A percentile compares a stretch with the other conserved stretches of the same genome.
These are phyloP conservation scores for Chiua virens DNA, from an alignment of 768 basidiomycete species.

Conservation along the genomic window DNA sequence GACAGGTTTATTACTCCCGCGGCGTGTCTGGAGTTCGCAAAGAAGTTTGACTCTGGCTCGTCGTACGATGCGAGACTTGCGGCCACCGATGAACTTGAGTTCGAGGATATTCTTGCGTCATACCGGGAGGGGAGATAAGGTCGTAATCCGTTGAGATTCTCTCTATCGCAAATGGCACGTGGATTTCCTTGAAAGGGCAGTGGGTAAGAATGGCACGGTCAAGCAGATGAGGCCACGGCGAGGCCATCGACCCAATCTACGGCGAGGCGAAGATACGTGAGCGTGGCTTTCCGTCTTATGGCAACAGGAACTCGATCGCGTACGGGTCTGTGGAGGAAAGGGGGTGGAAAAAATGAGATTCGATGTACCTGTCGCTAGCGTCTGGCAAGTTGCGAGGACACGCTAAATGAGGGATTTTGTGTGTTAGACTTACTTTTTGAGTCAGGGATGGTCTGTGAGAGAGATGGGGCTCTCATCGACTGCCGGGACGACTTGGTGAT, in stretches of 20 bases:
- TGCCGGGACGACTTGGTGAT: slow-evolving; percentile 23
- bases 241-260: slow-evolving; percentile 17
- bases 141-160: slow-evolving; percentile 31
- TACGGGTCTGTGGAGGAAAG: slow-evolving; percentile 22
- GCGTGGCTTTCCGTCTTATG: slow-evolving; percentile 1
- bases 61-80: slow-evolving; percentile 16
- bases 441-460: slow-evolving; percentile 1
- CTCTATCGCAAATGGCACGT: not conserved
- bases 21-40: slow-evolving; percentile 22
- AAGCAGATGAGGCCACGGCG: slow-evolving; percentile 6
- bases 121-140: slow-evolving; percentile 29
- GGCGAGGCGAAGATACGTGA: slow-evolving; percentile 6
- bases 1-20: slow-evolving; percentile 26
- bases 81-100: slow-evolving; percentile 8
- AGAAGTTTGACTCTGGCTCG: slow-evolving; percentile 14
- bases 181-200: slow-evolving; percentile 17
- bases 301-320: slow-evolving; percentile 8
- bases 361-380: slow-evolving; percentile 9
- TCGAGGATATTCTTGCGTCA: slow-evolving; percentile 7
- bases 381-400: not conserved
- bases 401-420: slow-evolving; percentile 1
- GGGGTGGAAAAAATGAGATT: slow-evolving; percentile 28
- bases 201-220: slow-evolving; percentile 1
- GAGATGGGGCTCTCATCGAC: slow-evolving; percentile 18
- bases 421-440: slow-evolving; percentile 21